Conservation (phyloP, 83 land plant genomes). For the Thuja plicata region DNA sequence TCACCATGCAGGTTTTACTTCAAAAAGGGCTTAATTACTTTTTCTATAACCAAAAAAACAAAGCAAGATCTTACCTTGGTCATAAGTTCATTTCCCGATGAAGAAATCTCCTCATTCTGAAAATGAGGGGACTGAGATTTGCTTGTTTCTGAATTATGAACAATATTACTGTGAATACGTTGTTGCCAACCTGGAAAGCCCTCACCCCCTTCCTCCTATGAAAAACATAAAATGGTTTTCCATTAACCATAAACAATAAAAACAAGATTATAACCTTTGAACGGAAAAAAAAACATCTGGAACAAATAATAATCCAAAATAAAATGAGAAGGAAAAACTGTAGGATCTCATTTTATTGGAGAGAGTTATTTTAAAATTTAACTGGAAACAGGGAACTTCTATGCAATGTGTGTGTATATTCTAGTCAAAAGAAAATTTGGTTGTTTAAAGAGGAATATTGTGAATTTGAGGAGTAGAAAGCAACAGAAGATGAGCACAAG, state of each 20-base stretch:
- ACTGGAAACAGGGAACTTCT: background rate
- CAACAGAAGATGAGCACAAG: background rate
- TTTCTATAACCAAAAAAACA: background rate
- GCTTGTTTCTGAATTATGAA: constrained; percentile 6
- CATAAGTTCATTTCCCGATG: constrained; percentile 7
- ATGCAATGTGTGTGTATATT: background rate
- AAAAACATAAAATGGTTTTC: background rate
- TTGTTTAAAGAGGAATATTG: background rate
- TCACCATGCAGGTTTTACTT: background rate
- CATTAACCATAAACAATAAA: background rate
- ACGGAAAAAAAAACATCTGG: background rate
- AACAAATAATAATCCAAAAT: too few relatives aligned
- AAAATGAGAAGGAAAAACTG: background rate
- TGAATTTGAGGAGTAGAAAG: background rate
- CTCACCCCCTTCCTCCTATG: background rate
- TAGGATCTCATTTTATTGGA: background rate
- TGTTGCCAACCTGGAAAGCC: background rate
- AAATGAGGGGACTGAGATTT: background rate
- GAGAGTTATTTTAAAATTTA: background rate
- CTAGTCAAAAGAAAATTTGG: background rate
- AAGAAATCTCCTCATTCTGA: constrained; percentile 1
- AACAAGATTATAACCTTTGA: background rate
- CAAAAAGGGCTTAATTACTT: background rate
- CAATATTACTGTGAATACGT: background rate
- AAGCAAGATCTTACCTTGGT: constrained; percentile 10